These are phyloP conservation scores for Debaryomyces coudertii DNA, from an alignment of 1,139 yeast genomes.

Conservation along the genomic window DNA sequence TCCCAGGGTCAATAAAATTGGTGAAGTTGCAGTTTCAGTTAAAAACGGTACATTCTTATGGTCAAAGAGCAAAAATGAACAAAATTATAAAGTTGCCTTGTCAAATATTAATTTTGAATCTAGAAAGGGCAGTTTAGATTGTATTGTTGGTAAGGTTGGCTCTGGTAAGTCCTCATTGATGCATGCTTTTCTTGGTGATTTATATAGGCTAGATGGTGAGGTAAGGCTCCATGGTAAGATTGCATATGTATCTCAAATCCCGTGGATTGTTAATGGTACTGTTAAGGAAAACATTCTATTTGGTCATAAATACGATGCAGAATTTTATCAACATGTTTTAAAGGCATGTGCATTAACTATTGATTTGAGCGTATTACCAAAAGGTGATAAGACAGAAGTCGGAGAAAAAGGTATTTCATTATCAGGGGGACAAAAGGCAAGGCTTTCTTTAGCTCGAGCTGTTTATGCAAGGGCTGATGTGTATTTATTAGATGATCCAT, in stretches of 20 bases:
- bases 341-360: slow-evolving; percentile 87
- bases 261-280: slow-evolving; percentile 96
- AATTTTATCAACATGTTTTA: slow-evolving; percentile 75
- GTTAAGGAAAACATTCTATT: slow-evolving; percentile 88
- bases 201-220: slow-evolving; percentile 76
- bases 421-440: slow-evolving; percentile 97
- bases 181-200: slow-evolving; percentile 83
- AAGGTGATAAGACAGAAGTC: slow-evolving; percentile 88
- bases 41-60: slow-evolving; percentile 84
- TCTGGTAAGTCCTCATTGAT: slow-evolving; percentile 88
- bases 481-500: slow-evolving; percentile 77
- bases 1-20: slow-evolving; percentile 53
- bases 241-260: slow-evolving; percentile 87
- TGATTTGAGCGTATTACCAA: slow-evolving; percentile 77
- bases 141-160: slow-evolving; percentile 93
- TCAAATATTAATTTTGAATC: slow-evolving; percentile 70
- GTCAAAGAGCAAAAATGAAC: slow-evolving; percentile 72
- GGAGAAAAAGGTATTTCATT: slow-evolving; percentile 97
- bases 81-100: slow-evolving; percentile 71
- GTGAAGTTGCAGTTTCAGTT: slow-evolving; percentile 72
- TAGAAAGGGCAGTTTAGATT: slow-evolving; percentile 77
- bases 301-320: slow-evolving; percentile 83
- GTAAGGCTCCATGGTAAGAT: slow-evolving; percentile 76
- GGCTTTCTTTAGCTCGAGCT: slow-evolving; percentile 90
- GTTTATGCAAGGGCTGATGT: slow-evolving; percentile 94